A percentile compares a stretch with the other conserved stretches of the same genome.
phyloP scores from a whole-genome alignment of 139 green algal species.

The Zygnema cylindricum region DNA sequence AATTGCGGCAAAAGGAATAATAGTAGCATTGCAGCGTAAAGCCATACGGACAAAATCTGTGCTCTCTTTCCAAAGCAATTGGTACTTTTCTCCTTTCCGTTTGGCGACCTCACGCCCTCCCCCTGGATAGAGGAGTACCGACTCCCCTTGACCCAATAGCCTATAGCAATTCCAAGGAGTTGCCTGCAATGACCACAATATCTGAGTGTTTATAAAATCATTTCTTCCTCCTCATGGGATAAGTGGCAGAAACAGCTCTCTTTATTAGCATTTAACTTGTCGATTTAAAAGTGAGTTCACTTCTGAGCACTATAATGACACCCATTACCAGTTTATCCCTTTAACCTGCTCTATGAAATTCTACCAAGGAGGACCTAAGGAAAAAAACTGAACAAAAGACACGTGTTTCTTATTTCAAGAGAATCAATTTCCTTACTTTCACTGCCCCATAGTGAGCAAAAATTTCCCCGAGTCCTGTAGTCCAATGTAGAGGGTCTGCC shows the following conservation, averaged over 20 bases:
- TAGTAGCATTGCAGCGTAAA: slow-evolving; percentile 82
- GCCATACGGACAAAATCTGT: slow-evolving; percentile 92
- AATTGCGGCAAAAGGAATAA: slow-evolving; percentile 88
- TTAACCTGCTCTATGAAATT: no score
- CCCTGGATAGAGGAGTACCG: slow-evolving; percentile 47
- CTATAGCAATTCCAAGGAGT: slow-evolving; percentile 41
- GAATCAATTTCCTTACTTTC: background rate
- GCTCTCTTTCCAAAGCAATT: slow-evolving; percentile 86
- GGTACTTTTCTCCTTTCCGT: slow-evolving; percentile 81
- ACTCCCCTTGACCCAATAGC: slow-evolving; percentile 34
- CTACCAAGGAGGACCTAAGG: background rate
- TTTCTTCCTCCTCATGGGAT: background rate
- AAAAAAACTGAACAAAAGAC: background rate
- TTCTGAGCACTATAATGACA: no score
- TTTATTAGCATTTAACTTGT: no score
- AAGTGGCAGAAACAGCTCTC: background rate
- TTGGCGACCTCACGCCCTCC: slow-evolving; percentile 53
- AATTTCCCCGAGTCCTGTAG: background rate
- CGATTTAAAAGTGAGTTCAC: no score
- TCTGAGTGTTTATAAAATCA: background rate
- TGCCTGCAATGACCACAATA: slow-evolving; percentile 24
- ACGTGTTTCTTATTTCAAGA: background rate
- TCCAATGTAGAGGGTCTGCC: slow-evolving; percentile 19
- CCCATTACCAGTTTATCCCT: no score
- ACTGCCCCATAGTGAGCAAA: slow-evolving; percentile 49